These are phyloP conservation scores for Remersonia thermophila DNA, from an alignment of 2,329 filamentous ascomycete species.

Conservation along the genomic window DNA sequence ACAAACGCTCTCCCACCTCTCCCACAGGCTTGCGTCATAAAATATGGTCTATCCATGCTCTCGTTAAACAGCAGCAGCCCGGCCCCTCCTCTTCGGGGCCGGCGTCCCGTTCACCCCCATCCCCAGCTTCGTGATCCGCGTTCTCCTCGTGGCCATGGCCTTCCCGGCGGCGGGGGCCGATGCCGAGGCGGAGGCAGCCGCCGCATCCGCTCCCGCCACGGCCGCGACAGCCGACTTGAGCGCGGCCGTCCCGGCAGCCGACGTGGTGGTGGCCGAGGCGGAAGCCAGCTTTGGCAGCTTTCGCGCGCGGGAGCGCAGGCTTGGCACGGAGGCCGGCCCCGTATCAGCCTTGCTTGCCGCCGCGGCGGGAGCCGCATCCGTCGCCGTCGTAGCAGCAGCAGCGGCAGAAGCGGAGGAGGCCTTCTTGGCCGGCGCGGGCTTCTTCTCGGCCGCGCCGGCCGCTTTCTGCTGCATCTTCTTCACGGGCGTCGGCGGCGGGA, in stretches of 20 bases:
- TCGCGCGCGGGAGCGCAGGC: neutral
- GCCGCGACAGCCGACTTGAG: neutral
- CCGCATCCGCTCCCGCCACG: neutral
- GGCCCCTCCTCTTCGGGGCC: slow-evolving; percentile 16
- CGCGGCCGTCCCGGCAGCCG: slow-evolving; percentile 1
- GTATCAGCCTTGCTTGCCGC: neutral
- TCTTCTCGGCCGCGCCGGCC: slow-evolving; percentile 1
- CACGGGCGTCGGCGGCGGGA: slow-evolving; percentile 15
- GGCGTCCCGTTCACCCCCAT: slow-evolving; percentile 20
- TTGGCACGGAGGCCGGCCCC: neutral
- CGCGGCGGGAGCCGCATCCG: neutral
- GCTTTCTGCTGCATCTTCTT: slow-evolving; percentile 9
- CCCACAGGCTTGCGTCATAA: too few species aligned
- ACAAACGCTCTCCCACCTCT: too few species aligned
- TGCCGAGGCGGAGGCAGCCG: neutral
- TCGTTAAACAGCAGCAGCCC: too few species aligned
- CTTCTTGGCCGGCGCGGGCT: neutral
- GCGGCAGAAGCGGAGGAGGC: slow-evolving; percentile 1
- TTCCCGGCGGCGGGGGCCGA: neutral
- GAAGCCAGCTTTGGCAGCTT: slow-evolving; percentile 3
- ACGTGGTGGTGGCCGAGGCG: neutral
- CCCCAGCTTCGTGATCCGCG: slow-evolving; percentile 15
- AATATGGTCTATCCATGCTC: too few species aligned
- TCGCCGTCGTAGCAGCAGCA: slow-evolving; percentile 1
- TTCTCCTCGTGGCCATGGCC: slow-evolving; percentile 14